Conservation (phyloP, 306 rosid species). For the Fragaria iinumae region DNA sequence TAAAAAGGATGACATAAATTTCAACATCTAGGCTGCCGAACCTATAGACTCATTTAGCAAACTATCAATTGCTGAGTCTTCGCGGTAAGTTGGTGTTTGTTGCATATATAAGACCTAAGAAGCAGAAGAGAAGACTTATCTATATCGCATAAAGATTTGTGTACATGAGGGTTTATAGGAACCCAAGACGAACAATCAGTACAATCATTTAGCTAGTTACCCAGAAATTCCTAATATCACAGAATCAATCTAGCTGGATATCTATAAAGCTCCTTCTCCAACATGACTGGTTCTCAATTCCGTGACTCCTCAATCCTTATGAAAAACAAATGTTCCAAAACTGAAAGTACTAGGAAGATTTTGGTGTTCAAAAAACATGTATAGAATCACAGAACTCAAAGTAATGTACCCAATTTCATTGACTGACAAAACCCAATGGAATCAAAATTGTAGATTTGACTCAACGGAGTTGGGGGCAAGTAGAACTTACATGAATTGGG, state of each 20-base stretch:
- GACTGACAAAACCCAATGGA: neutral
- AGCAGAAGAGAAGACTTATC: neutral
- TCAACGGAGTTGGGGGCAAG: neutral
- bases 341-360: neutral
- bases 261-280: neutral
- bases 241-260: neutral
- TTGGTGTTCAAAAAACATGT: neutral
- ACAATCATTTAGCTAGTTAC: neutral
- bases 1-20: neutral
- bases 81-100: neutral
- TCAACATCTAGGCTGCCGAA: neutral
- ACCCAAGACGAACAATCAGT: neutral
- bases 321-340: neutral
- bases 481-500: neutral
- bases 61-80: neutral
- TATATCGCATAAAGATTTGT: no score
- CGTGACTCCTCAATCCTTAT: neutral
- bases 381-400: neutral
- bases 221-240: neutral
- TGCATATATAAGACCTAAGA: neutral
- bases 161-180: no score
- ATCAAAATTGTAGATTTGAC: neutral
- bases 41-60: neutral
- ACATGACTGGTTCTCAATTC: neutral
- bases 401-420: neutral